Conservation (phyloP, 208 protist species). For the Lotmaria passim region DNA sequence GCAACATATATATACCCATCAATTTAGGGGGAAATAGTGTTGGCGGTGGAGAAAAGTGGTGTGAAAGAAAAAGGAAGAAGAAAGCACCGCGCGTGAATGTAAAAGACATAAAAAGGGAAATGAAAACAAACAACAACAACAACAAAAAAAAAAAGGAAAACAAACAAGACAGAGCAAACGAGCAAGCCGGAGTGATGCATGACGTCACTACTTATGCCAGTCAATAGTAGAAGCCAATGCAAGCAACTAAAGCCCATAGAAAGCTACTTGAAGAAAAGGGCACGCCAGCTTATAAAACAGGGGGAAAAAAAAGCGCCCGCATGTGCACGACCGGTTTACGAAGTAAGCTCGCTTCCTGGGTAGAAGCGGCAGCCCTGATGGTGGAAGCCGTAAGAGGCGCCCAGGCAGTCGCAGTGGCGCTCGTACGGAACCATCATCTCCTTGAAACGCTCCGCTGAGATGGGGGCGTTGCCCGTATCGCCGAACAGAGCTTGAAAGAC, state of each 20-base stretch:
- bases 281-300: too few species aligned
- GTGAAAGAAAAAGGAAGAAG: too few species aligned
- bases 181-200: too few species aligned
- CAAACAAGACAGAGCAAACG: not conserved
- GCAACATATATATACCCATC: too few species aligned
- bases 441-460: constrained; percentile 30
- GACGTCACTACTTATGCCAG: too few species aligned
- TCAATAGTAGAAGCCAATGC: not conserved
- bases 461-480: constrained; percentile 14
- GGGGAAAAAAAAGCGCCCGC: not conserved
- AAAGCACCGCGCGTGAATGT: too few species aligned
- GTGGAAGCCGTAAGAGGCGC: constrained; percentile 40
- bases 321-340: not conserved
- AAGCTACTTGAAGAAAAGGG: too few species aligned
- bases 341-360: not conserved
- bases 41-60: not conserved
- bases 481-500: constrained; percentile 30
- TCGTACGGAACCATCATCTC: constrained; percentile 37
- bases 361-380: constrained; percentile 21
- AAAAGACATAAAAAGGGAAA: too few species aligned
- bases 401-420: constrained; percentile 39
- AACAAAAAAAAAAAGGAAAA: not conserved
- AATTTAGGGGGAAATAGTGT: not conserved
- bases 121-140: constrained; percentile 3
- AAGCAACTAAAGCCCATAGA: too few species aligned